These are phyloP conservation scores for Emericellopsis cladophorae DNA, from an alignment of 2,329 filamentous ascomycete species.

Conservation along the genomic window DNA sequence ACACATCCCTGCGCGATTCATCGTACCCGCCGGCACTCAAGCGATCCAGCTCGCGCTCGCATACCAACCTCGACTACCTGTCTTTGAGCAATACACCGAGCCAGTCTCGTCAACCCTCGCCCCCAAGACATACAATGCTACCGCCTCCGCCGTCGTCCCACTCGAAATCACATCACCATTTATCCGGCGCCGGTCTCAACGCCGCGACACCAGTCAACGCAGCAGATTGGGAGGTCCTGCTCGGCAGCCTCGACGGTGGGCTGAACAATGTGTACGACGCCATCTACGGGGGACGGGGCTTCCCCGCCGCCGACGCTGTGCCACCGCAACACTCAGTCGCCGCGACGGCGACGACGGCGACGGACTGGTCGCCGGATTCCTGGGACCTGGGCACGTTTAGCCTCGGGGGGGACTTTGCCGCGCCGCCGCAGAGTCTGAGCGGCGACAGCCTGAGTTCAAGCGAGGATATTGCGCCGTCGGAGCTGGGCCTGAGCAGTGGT, in stretches of 20 bases:
- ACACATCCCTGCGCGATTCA: neutral
- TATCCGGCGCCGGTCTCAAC: neutral
- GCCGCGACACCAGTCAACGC: constrained; percentile 35
- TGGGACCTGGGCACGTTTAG: constrained; percentile 42
- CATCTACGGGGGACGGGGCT: constrained; percentile 55
- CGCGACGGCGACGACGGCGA: constrained; percentile 13
- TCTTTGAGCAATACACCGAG: constrained; percentile 32
- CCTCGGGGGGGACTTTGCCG: constrained; percentile 24
- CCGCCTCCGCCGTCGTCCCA: constrained; percentile 6
- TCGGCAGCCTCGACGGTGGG: constrained; percentile 69
- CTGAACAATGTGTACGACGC: constrained; percentile 75
- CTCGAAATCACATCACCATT: constrained; percentile 12
- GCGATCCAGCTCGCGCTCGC: constrained; percentile 14
- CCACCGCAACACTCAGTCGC: neutral
- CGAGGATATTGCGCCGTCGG: constrained; percentile 34
- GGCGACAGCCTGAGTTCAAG: constrained; percentile 45
- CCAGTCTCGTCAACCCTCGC: constrained; percentile 36
- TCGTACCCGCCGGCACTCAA: neutral
- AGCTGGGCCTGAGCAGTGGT: constrained; percentile 29
- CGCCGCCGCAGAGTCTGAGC: constrained; percentile 38
- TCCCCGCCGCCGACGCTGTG: constrained; percentile 25
- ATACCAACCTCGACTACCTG: constrained; percentile 45
- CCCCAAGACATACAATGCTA: constrained; percentile 27
- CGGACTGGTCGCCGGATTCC: constrained; percentile 42
- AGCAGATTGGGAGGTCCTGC: constrained; percentile 70